phyloP scores from a whole-genome alignment of 345 rosid genomes.

The Bretschneidera sinensis region DNA sequence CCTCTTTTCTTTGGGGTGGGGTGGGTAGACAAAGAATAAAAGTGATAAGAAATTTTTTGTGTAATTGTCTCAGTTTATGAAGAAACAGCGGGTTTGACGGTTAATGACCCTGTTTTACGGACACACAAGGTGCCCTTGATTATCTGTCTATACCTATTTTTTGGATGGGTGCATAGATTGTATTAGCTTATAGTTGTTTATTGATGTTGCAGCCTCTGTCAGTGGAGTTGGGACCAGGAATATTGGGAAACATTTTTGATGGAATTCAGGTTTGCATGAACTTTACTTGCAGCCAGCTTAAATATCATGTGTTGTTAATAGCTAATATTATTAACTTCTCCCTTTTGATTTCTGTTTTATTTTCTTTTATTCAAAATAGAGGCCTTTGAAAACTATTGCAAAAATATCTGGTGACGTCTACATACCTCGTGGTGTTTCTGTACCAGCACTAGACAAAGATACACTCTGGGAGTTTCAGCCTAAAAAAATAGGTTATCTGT shows the following conservation, averaged over 20 bases:
- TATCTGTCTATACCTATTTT: constrained; percentile 6
- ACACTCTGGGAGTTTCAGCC: constrained; percentile 92
- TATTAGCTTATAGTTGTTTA: constrained; percentile 14
- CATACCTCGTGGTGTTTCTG: constrained; percentile 99
- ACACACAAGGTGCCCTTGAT: constrained; percentile 68
- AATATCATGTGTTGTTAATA: neutral
- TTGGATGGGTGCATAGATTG: neutral
- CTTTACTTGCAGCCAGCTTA: neutral
- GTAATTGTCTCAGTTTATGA: constrained; percentile 62
- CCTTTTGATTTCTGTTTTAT: constrained; percentile 3
- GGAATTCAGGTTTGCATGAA: constrained; percentile 84
- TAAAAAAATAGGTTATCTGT: constrained; percentile 60
- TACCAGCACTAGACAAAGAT: constrained; percentile 97
- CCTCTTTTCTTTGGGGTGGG: neutral
- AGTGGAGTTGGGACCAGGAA: constrained; percentile 98
- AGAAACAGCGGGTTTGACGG: constrained; percentile 93
- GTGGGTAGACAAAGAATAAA: neutral
- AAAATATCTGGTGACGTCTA: constrained; percentile 92
- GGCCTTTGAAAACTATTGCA: constrained; percentile 98
- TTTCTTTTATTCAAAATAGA: constrained; percentile 35
- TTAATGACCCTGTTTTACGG: constrained; percentile 91
- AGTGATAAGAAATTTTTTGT: neutral
- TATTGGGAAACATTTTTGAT: constrained; percentile 94
- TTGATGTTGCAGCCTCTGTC: constrained; percentile 79
- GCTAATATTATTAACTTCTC: neutral